Evolutionary conservation across 208 protist species (phyloP).

Genomic region (Herpetomonas tarakana): DNA sequence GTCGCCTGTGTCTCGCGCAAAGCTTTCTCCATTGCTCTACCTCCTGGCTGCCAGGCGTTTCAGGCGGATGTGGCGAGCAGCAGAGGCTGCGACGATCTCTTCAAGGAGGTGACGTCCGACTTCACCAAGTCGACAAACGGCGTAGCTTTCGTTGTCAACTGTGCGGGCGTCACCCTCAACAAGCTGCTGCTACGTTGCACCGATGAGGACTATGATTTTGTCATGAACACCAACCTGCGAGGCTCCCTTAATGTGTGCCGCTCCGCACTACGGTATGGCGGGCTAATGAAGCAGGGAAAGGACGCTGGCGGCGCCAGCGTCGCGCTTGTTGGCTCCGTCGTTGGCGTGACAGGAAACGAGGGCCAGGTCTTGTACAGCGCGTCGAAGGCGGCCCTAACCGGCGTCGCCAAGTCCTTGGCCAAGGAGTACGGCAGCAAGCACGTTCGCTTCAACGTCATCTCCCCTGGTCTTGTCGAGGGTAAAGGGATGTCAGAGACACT

Average conservation of each 20-base stretch:
- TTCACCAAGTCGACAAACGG: conserved; percentile 23
- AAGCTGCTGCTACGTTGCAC: conserved; percentile 69
- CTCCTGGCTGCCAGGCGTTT: conserved; percentile 35
- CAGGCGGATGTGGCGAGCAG: conserved; percentile 40
- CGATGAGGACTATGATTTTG: conserved; percentile 54
- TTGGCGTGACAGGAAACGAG: conserved; percentile 67
- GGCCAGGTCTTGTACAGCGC: conserved; percentile 91
- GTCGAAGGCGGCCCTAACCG: conserved; percentile 87
- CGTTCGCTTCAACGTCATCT: conserved; percentile 91
- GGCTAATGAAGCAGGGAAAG: conserved; percentile 33
- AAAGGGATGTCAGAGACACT: conserved; percentile 72
- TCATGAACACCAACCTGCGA: conserved; percentile 80
- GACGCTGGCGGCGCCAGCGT: conserved; percentile 43
- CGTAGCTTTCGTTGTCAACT: conserved; percentile 76
- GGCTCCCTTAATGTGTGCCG: conserved; percentile 71
- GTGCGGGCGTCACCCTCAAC: conserved; percentile 73
- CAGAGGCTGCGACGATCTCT: conserved; percentile 52
- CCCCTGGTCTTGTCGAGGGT: conserved; percentile 86
- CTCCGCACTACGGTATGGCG: conserved; percentile 72
- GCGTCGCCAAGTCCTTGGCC: conserved; percentile 77
- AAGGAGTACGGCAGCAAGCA: conserved; percentile 80
- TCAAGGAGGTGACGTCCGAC: conserved; percentile 34
- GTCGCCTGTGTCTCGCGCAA: conserved; percentile 66
- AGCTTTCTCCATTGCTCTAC: conserved; percentile 24
- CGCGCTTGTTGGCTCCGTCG: conserved; percentile 80